Percentiles rank a stretch among this genome's conserved stretches.
Conservation (phyloP, 2,329 filamentous ascomycete genomes). For the Arthrinium phaeospermum region DNA sequence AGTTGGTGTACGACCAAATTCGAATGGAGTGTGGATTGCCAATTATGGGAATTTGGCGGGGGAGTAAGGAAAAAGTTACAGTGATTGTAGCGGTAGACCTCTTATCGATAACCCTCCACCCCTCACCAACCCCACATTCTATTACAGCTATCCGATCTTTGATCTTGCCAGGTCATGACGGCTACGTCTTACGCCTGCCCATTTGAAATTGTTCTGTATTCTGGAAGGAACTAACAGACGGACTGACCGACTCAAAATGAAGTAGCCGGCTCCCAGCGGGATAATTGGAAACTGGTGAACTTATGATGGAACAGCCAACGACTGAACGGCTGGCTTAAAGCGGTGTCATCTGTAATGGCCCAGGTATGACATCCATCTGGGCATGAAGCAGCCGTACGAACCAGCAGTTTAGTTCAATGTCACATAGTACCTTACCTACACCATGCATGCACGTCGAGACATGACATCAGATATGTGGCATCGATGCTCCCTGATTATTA, state of each 20-base stretch:
- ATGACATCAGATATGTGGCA: not conserved
- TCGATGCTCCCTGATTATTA: not conserved
- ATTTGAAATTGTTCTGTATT: not conserved
- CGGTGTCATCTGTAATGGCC: not conserved
- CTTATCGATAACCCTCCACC: slow-evolving; percentile 8
- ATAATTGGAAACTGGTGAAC: no score
- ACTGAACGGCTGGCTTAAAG: not conserved
- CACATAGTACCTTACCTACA: not conserved
- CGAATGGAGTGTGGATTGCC: slow-evolving; percentile 1
- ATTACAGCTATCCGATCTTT: not conserved
- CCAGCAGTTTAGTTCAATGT: slow-evolving; percentile 5
- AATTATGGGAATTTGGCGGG: slow-evolving; percentile 15
- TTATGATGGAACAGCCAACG: not conserved
- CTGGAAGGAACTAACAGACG: not conserved
- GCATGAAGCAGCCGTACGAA: not conserved
- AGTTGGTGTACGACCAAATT: not conserved
- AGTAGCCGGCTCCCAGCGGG: no score
- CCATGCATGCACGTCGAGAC: not conserved
- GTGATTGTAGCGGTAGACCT: not conserved
- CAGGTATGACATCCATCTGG: not conserved
- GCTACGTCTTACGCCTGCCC: not conserved
- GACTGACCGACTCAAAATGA: no score
- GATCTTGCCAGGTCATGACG: not conserved
- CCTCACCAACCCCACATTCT: not conserved
- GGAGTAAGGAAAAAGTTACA: slow-evolving; percentile 15